Evolutionary conservation across 805 yeast species (phyloP).

Genomic region (Sungouiozyma intestinalis): DNA sequence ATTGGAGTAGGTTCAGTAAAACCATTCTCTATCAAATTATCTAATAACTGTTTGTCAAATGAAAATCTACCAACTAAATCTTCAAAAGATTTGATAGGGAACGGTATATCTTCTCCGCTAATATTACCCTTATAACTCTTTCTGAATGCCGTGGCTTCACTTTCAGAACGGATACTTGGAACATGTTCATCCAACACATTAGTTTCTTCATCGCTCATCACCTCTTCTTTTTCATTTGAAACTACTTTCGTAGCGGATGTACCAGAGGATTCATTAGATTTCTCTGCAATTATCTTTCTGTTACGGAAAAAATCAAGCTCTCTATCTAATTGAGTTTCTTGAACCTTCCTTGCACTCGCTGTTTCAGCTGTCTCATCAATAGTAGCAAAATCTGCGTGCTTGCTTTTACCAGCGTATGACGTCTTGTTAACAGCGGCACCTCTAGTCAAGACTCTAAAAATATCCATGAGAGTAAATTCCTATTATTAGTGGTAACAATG

Average conservation of each 20-base stretch:
- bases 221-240: conserved; percentile 11
- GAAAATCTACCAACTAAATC: conserved; percentile 64
- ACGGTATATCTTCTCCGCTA: conserved; percentile 77
- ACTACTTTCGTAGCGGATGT: conserved; percentile 2
- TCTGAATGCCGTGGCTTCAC: conserved; percentile 55
- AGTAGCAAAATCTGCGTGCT: conserved; percentile 15
- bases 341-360: conserved; percentile 26
- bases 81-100: conserved; percentile 82
- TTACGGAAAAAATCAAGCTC: conserved; percentile 80
- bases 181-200: conserved; percentile 25
- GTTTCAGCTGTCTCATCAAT: conserved; percentile 29
- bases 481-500: too few species aligned
- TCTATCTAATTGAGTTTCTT: conserved; percentile 42
- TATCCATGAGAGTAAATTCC: conserved; percentile 51
- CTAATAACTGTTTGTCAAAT: conserved; percentile 42
- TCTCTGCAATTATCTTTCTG: conserved; percentile 29
- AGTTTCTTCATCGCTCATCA: conserved; percentile 24
- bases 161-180: conserved; percentile 38
- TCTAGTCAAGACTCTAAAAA: conserved; percentile 71
- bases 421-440: conserved; percentile 72
- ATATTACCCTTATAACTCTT: conserved; percentile 56
- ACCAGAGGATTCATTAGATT: conserved; percentile 2
- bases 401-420: conserved; percentile 16
- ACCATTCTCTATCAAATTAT: conserved; percentile 56
- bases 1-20: conserved; percentile 87